phyloP scores from a whole-genome alignment of 1,284 basidiomycete species.

The Papiliotrema flavescens region DNA sequence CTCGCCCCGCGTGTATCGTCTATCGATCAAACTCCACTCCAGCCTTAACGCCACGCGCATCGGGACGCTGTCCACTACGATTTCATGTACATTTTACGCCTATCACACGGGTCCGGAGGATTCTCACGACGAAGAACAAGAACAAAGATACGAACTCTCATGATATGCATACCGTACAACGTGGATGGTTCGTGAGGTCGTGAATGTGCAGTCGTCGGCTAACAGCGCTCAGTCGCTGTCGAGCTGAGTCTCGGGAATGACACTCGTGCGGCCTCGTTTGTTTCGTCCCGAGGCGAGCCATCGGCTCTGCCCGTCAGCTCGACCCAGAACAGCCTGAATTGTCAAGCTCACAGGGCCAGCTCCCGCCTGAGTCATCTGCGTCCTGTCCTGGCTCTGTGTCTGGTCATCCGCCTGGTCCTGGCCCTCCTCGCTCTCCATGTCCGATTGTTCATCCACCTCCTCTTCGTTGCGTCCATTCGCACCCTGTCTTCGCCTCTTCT shows the following conservation, averaged over 20 bases:
- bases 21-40: too few species aligned
- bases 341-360: background rate
- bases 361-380: background rate
- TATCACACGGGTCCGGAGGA: too few species aligned
- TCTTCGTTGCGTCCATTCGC: conserved; percentile 10
- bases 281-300: background rate
- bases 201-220: background rate
- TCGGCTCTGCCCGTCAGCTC: background rate
- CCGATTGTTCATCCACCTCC: conserved; percentile 19
- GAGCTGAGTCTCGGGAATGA: conserved; percentile 7
- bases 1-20: too few species aligned
- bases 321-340: background rate
- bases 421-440: conserved; percentile 19
- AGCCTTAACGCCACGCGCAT: too few species aligned
- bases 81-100: too few species aligned
- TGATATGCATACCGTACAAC: conserved; percentile 3
- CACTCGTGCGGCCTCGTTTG: background rate
- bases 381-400: conserved; percentile 1
- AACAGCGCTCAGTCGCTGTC: background rate
- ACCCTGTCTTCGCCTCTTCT: conserved; percentile 11
- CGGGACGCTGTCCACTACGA: too few species aligned
- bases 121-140: too few species aligned
- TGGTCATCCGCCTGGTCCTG: conserved; percentile 15
- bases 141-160: background rate
- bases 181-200: background rate